Conservation (phyloP, 1,139 yeast genomes). For the Magnusiomyces tetraspermus region DNA sequence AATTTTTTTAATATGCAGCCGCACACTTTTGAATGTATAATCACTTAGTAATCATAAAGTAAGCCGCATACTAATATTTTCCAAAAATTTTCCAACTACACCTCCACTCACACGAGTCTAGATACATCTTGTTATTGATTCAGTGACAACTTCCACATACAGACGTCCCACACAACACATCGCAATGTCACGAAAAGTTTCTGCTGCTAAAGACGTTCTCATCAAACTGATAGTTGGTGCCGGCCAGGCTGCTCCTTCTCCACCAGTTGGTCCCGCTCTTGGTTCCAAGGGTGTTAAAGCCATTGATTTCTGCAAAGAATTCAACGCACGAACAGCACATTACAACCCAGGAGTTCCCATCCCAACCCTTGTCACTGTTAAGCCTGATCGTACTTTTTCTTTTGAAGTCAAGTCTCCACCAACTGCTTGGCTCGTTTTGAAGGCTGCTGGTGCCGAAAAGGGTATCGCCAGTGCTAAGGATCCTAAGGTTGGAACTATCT, state of each 20-base stretch:
- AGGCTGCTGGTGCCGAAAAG: constrained; percentile 75
- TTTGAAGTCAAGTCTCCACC: constrained; percentile 90
- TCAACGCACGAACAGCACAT: constrained; percentile 91
- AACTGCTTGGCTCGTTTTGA: constrained; percentile 74
- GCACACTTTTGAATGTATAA: too few species aligned
- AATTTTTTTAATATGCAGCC: too few species aligned
- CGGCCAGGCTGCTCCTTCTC: constrained; percentile 97
- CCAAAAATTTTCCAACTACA: neutral
- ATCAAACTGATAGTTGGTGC: constrained; percentile 95
- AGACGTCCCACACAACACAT: neutral
- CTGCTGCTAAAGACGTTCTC: constrained; percentile 38
- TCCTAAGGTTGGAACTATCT: constrained; percentile 59
- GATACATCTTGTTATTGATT: neutral
- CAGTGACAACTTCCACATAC: neutral
- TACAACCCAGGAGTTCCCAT: constrained; percentile 79
- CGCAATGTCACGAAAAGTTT: constrained; percentile 13
- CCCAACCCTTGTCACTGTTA: constrained; percentile 74
- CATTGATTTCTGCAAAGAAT: constrained; percentile 95
- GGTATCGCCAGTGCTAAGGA: constrained; percentile 56
- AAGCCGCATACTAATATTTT: too few species aligned
- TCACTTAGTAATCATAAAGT: too few species aligned
- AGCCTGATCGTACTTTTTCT: constrained; percentile 83
- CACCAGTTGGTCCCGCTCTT: constrained; percentile 98
- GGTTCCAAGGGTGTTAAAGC: constrained; percentile 99
- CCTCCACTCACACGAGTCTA: neutral